These are phyloP conservation scores for Phytophthora sojae DNA, from an alignment of 352 stramenopile species.

Conservation along the genomic window DNA sequence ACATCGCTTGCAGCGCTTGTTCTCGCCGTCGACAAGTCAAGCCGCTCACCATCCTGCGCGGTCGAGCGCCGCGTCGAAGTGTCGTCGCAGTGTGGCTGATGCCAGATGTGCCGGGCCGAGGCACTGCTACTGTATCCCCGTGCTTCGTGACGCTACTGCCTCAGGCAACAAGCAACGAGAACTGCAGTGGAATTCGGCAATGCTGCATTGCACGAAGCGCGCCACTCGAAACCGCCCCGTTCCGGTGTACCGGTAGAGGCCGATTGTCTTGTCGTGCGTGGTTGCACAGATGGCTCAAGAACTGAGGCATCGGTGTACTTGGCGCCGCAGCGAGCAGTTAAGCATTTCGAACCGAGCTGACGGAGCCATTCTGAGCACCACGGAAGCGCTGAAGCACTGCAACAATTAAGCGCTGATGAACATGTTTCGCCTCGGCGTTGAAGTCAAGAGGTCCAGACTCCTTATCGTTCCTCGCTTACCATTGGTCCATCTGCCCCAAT, in stretches of 20 bases:
- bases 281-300: no score
- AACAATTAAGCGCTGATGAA: slow-evolving; percentile 34
- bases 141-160: no score
- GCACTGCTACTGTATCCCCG: neutral
- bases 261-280: neutral
- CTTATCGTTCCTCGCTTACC: neutral
- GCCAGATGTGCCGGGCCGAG: neutral
- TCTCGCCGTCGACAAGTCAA: neutral
- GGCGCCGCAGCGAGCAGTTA: slow-evolving; percentile 21
- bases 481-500: neutral
- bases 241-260: neutral
- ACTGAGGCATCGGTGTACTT: no score
- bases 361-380: slow-evolving; percentile 18
- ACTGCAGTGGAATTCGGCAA: neutral
- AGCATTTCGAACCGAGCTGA: slow-evolving; percentile 25
- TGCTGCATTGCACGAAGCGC: no score
- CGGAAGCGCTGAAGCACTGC: slow-evolving; percentile 41
- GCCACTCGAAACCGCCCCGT: neutral
- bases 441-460: neutral
- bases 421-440: slow-evolving; percentile 3
- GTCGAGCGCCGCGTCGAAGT: neutral
- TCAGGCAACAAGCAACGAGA: neutral
- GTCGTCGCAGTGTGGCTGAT: neutral
- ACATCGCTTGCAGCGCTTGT: neutral
- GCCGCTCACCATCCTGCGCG: neutral